Evolutionary conservation across 2,329 filamentous ascomycete genomes (phyloP), one percentile per base, ranked within the genome.

Genomic region (Calonectria pteridis): DNA sequence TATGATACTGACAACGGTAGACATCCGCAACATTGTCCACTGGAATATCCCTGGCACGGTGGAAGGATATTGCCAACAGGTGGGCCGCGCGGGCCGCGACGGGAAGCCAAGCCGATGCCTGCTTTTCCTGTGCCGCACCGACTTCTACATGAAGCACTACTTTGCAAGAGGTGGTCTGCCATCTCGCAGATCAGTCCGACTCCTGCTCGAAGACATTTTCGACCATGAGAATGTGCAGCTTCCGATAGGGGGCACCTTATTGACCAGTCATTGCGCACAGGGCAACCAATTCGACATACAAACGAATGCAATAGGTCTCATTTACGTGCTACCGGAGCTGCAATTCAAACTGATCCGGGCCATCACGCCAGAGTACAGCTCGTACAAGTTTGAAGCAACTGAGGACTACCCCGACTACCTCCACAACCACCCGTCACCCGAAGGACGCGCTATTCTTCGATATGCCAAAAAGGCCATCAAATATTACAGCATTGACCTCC

Each of bases 111-210:
- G 90, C 69, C 84, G 85, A 31, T 93, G 91, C 78, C 86, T 92
- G 83, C 86, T 92, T 51, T 92, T 89, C 74, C 83, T 92, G 4
- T 90, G 89, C 50, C 86, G 85, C 0, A 87, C 90, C 50, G 91
- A 92, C 74, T 89, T 91, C 50, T 88, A 90, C 78, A 79, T 91
- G 16, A 87, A 88, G 16, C 91, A 93, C 75, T 88, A 89, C 73
- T 92, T 93, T 78, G 88, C 90, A 0, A 86, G 90, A 13, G 89
- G 91, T 0, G 91, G 93, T 72, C 81, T 92, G 0, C 91, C 91
- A 0, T 91, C 90, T 3, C 83, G 82, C 0, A 79, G 83, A 13
- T 90, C 89, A 0, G 81, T 93, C 0, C 82, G 81, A 6, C 78
- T 80, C 0, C 82, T 93, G 0, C 80, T 93, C 4, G 78, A 85